Conservation (phyloP, 768 basidiomycete species). For the Thelephora aurantiotincta region DNA sequence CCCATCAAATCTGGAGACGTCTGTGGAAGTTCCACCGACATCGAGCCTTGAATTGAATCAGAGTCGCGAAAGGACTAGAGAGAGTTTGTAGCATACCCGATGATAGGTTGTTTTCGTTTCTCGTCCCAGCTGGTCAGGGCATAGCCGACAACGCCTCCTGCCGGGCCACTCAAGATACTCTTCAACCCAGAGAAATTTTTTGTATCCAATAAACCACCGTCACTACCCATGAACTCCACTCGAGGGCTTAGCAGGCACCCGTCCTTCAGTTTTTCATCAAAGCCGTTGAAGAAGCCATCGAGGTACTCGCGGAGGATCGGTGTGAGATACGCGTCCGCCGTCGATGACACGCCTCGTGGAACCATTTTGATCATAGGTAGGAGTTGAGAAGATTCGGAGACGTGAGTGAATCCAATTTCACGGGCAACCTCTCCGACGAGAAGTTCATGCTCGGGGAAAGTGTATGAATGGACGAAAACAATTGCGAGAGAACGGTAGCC, state of each 20-base stretch:
- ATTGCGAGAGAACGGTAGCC: constrained; percentile 86
- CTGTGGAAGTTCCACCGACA: constrained; percentile 92
- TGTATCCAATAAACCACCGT: constrained; percentile 73
- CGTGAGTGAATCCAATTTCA: constrained; percentile 75
- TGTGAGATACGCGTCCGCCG: constrained; percentile 91
- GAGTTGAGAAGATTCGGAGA: constrained; percentile 80
- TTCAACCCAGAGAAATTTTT: constrained; percentile 85
- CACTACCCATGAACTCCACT: constrained; percentile 94
- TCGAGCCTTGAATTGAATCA: constrained; percentile 40
- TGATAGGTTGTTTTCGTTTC: constrained; percentile 55
- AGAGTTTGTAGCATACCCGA: constrained; percentile 43
- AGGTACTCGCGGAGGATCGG: constrained; percentile 77
- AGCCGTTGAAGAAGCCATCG: constrained; percentile 83
- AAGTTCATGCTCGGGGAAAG: constrained; percentile 76
- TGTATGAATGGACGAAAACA: constrained; percentile 85
- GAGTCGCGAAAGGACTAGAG: background rate
- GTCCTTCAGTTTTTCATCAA: constrained; percentile 60
- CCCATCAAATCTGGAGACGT: constrained; percentile 88
- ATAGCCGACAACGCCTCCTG: constrained; percentile 93
- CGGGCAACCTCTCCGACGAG: constrained; percentile 60
- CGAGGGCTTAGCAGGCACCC: constrained; percentile 44
- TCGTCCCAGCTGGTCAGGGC: constrained; percentile 86
- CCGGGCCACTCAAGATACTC: constrained; percentile 86
- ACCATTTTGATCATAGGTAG: constrained; percentile 95
- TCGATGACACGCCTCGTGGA: constrained; percentile 81